Conservation (phyloP, 257 asterid genomes). For the Parsonsia alboflavescens region DNA sequence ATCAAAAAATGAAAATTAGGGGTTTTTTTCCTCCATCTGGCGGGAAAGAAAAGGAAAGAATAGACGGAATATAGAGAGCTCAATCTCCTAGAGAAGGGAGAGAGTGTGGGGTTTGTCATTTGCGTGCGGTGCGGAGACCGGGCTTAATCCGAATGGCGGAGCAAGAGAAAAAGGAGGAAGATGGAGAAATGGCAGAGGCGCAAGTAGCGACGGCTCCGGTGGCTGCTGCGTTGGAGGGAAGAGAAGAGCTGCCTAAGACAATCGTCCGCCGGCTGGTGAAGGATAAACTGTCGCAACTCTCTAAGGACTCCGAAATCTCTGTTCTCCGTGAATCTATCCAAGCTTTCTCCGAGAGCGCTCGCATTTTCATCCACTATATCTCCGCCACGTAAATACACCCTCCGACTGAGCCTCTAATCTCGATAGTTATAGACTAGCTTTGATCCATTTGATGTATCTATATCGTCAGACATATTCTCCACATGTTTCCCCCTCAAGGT, state of each 20-base stretch:
- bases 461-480: not conserved
- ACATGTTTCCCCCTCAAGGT: not conserved
- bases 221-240: constrained; percentile 27
- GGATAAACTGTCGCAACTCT: constrained; percentile 81
- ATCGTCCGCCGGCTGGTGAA: constrained; percentile 86
- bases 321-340: constrained; percentile 70
- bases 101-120: not conserved
- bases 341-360: constrained; percentile 81
- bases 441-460: not conserved
- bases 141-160: not conserved
- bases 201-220: constrained; percentile 31
- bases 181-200: constrained; percentile 21
- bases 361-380: constrained; percentile 84
- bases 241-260: constrained; percentile 83
- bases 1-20: too few species aligned
- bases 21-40: not conserved
- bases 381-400: constrained; percentile 58
- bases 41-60: not conserved
- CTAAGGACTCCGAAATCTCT: constrained; percentile 53
- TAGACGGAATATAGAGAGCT: not conserved
- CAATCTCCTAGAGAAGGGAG: not conserved
- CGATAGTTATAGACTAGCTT: not conserved
- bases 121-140: not conserved
- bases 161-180: constrained; percentile 10
- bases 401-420: not conserved